Evolutionary conservation across 305 asterid genomes (phyloP).

Genomic region (Salvia sclarea): DNA sequence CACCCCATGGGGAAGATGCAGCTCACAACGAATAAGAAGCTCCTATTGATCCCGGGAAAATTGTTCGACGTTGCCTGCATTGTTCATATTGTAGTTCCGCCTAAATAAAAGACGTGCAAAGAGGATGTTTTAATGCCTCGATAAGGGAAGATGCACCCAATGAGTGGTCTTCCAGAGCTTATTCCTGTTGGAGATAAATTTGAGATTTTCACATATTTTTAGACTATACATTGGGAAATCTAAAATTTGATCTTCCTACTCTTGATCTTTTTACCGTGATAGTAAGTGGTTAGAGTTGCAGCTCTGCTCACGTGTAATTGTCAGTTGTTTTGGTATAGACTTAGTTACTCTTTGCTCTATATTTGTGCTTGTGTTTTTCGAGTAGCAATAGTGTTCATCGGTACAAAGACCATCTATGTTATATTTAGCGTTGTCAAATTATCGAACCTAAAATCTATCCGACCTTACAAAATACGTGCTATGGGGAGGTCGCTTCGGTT

Average conservation of each 20-base stretch:
- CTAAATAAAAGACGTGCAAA: constrained; percentile 30
- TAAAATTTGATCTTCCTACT: not conserved
- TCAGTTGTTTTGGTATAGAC: not conserved
- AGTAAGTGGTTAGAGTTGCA: not conserved
- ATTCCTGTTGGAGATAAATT: constrained; percentile 30
- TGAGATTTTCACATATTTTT: not conserved
- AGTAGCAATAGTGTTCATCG: too few relatives aligned
- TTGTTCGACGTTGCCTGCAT: constrained; percentile 33
- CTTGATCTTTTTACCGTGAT: not conserved
- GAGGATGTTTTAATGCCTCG: constrained; percentile 26
- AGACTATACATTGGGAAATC: constrained; percentile 14
- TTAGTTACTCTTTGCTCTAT: not conserved
- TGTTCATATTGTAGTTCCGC: constrained; percentile 32
- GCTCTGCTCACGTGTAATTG: not conserved
- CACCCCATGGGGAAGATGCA: constrained; percentile 49
- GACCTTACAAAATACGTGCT: too few relatives aligned
- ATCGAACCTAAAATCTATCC: too few relatives aligned
- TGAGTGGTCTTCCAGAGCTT: constrained; percentile 33
- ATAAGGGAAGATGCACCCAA: constrained; percentile 22
- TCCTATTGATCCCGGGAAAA: constrained; percentile 24
- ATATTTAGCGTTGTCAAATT: too few relatives aligned
- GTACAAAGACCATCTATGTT: too few relatives aligned
- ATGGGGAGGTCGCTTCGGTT: too few relatives aligned
- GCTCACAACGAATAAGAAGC: constrained; percentile 50
- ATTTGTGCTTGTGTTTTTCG: too few relatives aligned